phyloP scores from a whole-genome alignment of 805 yeast genomes.

The Sungouiella thailandica region DNA sequence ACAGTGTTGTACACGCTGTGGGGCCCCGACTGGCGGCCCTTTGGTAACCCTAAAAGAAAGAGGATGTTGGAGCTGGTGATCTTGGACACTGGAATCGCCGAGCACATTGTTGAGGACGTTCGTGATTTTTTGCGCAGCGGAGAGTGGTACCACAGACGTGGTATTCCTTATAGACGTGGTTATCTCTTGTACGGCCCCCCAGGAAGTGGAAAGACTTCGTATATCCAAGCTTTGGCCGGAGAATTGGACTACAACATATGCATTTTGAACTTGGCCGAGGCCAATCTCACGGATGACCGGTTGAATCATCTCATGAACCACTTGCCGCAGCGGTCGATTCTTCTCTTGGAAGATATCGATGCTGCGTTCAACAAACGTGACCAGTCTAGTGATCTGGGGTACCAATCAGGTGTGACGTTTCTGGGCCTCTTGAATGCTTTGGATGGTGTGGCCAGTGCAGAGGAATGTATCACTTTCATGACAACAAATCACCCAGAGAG shows the following conservation, averaged over 20 bases:
- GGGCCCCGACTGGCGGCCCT: constrained; percentile 99
- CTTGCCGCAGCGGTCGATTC: constrained; percentile 82
- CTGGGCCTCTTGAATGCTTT: constrained; percentile 90
- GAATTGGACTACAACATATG: constrained; percentile 94
- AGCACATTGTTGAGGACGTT: constrained; percentile 64
- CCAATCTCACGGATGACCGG: constrained; percentile 89
- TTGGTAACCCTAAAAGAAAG: constrained; percentile 91
- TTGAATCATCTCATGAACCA: constrained; percentile 94
- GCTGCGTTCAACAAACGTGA: constrained; percentile 87
- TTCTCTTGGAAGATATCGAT: constrained; percentile 88
- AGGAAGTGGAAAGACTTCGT: constrained; percentile 94
- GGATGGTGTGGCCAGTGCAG: constrained; percentile 97
- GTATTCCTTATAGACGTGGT: constrained; percentile 97
- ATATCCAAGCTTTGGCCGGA: constrained; percentile 95
- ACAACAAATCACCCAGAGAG: constrained; percentile 96
- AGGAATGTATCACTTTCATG: constrained; percentile 95
- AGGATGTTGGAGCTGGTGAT: constrained; percentile 82
- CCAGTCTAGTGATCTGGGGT: constrained; percentile 74
- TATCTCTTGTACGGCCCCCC: constrained; percentile 95
- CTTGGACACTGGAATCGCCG: constrained; percentile 70
- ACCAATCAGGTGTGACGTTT: constrained; percentile 84
- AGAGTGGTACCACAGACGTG: constrained; percentile 89
- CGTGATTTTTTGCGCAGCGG: constrained; percentile 74
- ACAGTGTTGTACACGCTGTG: constrained; percentile 91
- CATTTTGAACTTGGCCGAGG: constrained; percentile 83